Evolutionary conservation across 1,284 basidiomycete genomes (phyloP).

Genomic region (Cutaneotrichosporon cavernicola): DNA sequence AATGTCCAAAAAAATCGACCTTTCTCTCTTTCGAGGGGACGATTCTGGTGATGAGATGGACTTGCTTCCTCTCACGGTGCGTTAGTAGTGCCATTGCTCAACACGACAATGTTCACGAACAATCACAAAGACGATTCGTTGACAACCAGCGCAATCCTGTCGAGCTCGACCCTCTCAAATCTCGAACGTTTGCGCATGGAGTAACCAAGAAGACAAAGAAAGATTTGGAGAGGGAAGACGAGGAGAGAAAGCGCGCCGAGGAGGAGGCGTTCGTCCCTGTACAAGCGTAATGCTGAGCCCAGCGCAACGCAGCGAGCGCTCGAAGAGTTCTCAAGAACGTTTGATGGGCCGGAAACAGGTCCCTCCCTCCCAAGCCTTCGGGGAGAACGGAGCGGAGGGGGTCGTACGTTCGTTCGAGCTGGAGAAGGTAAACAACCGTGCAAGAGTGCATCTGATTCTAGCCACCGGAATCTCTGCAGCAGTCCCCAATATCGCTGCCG

Average conservation of each 20-base stretch:
- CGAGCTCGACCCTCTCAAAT: slow-evolving; percentile 48
- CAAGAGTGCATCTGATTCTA: not conserved
- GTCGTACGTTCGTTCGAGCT: slow-evolving; percentile 68
- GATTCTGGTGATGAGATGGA: slow-evolving; percentile 48
- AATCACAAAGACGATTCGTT: not conserved
- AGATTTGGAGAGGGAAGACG: slow-evolving; percentile 83
- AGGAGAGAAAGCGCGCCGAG: slow-evolving; percentile 78
- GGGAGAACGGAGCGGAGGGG: slow-evolving; percentile 9
- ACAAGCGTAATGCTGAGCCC: not conserved
- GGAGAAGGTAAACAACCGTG: slow-evolving; percentile 42
- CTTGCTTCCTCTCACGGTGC: slow-evolving; percentile 34
- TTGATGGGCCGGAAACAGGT: slow-evolving; percentile 8
- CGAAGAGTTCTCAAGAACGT: slow-evolving; percentile 18
- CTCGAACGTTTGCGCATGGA: slow-evolving; percentile 51
- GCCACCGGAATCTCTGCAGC: not conserved
- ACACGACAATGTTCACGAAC: not conserved
- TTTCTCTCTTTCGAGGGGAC: slow-evolving; percentile 50
- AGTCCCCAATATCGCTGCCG: not conserved
- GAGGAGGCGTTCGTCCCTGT: slow-evolving; percentile 57
- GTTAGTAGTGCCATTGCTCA: not conserved
- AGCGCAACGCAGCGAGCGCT: slow-evolving; percentile 14
- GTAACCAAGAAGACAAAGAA: slow-evolving; percentile 62
- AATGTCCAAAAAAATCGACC: slow-evolving; percentile 46
- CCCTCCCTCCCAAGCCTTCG: not conserved
- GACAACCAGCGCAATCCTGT: slow-evolving; percentile 20